Percentiles rank a stretch among this genome's conserved stretches.
Evolutionary conservation across 169 alveolate genomes (phyloP).

Genomic region (Sarcocystis neurona): DNA sequence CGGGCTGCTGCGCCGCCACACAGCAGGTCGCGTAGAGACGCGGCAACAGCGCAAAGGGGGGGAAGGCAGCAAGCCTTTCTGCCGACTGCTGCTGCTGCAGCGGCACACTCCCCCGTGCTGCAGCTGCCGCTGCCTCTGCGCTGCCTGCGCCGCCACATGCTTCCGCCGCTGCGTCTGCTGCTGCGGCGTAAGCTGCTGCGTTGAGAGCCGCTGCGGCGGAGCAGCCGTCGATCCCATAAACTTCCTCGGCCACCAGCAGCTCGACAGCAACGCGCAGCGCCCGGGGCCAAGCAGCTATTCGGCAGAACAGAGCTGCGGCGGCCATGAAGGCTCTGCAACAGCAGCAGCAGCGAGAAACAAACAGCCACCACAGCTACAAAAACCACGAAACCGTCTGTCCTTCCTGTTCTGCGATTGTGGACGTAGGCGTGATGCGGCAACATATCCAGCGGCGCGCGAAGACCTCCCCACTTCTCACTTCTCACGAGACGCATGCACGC

Average conservation of each 20-base stretch:
- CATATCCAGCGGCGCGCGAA: too few species aligned
- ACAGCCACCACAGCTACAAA: too few species aligned
- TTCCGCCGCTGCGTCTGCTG: background rate
- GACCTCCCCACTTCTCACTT: too few species aligned
- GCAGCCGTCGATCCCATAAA: constrained; percentile 35
- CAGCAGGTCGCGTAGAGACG: constrained; percentile 31
- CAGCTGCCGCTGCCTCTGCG: background rate
- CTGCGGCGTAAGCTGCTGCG: constrained; percentile 14
- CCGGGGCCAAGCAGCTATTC: constrained; percentile 58
- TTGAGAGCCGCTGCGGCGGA: constrained; percentile 56
- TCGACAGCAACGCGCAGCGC: constrained; percentile 57
- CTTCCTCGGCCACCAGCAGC: constrained; percentile 38
- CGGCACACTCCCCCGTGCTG: too few species aligned
- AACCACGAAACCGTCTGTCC: background rate
- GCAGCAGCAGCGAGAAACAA: constrained; percentile 28
- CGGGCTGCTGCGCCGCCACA: constrained; percentile 48
- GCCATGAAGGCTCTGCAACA: constrained; percentile 59
- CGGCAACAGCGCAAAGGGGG: constrained; percentile 55
- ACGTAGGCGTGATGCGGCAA: too few species aligned
- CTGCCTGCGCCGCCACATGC: background rate
- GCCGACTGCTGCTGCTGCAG: background rate
- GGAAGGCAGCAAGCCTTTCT: background rate
- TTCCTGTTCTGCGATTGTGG: too few species aligned
- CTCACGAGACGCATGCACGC: too few species aligned
- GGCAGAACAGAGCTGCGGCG: constrained; percentile 50